A percentile compares a stretch with the other conserved stretches of the same genome.
Evolutionary conservation across 1,284 basidiomycete species (phyloP).

Genomic region (Cerrena zonata): DNA sequence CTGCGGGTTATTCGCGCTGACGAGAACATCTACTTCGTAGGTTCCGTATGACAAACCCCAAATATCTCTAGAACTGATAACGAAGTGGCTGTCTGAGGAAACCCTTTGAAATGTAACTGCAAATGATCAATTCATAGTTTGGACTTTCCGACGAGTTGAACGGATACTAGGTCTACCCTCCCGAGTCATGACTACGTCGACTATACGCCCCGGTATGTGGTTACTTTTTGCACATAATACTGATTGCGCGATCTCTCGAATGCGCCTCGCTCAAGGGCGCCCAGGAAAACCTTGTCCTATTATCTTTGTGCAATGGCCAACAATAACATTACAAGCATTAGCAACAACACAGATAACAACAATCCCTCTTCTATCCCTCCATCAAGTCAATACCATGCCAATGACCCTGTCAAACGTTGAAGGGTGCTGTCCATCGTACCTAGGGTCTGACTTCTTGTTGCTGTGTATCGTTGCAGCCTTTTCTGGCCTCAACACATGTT

Average conservation of each 20-base stretch:
- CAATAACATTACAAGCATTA: conserved; percentile 25
- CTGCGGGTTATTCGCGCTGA: background rate
- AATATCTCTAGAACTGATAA: conserved; percentile 44
- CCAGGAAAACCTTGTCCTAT: too few relatives aligned
- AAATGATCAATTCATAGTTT: background rate
- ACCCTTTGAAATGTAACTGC: conserved; percentile 21
- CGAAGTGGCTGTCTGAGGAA: conserved; percentile 43
- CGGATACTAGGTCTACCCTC: background rate
- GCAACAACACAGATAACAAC: conserved; percentile 49
- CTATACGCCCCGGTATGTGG: too few relatives aligned
- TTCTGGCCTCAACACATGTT: too few relatives aligned
- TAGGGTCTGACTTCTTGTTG: too few relatives aligned
- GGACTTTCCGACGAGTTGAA: background rate
- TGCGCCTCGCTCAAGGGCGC: background rate
- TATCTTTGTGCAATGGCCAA: too few relatives aligned
- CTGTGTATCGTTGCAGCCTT: too few relatives aligned
- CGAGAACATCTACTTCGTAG: conserved; percentile 23
- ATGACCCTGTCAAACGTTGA: too few relatives aligned
- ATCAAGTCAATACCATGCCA: too few relatives aligned
- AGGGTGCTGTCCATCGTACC: too few relatives aligned
- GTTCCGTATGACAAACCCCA: conserved; percentile 57
- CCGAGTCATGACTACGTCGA: too few relatives aligned
- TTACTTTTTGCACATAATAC: too few relatives aligned
- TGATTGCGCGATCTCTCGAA: background rate
- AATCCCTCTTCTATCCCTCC: too few relatives aligned